Percentiles rank a stretch among this genome's conserved stretches.
phyloP scores from a whole-genome alignment of 1,139 yeast genomes.

The Sugiyamaella novakii region DNA sequence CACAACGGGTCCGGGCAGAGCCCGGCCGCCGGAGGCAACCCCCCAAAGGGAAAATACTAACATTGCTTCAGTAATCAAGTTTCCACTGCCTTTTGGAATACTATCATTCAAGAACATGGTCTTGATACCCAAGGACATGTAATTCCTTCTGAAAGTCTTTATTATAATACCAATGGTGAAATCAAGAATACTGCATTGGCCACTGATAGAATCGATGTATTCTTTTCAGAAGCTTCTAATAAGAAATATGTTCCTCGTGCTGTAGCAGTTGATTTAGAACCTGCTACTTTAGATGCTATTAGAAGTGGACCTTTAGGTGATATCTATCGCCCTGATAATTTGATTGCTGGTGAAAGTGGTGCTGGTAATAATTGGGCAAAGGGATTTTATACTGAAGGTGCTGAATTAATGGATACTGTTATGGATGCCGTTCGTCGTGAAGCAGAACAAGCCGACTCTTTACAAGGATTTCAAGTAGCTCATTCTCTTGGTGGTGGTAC shows the following conservation, averaged over 20 bases:
- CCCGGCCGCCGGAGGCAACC: conserved; percentile 1
- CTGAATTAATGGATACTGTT: conserved; percentile 50
- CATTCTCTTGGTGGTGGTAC: conserved; percentile 54
- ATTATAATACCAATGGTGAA: conserved; percentile 21
- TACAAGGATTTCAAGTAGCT: conserved; percentile 52
- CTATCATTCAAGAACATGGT: conserved; percentile 67
- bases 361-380: conserved; percentile 56
- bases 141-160: conserved; percentile 19
- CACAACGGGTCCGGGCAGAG: conserved; percentile 3
- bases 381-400: conserved; percentile 52
- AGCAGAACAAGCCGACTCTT: conserved; percentile 49
- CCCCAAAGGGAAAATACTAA: conserved; percentile 7
- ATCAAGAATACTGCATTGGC: conserved; percentile 33
- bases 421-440: conserved; percentile 51
- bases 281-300: conserved; percentile 49
- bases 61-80: conserved; percentile 57
- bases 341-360: conserved; percentile 48
- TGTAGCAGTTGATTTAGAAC: conserved; percentile 50
- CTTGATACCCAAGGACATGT: conserved; percentile 56
- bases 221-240: conserved; percentile 42
- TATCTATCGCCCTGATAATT: conserved; percentile 50
- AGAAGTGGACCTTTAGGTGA: conserved; percentile 48
- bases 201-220: conserved; percentile 39
- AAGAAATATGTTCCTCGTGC: conserved; percentile 51
- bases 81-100: conserved; percentile 71